Evolutionary conservation across 2,329 filamentous ascomycete genomes (phyloP), one percentile per base, ranked within the genome.

Genomic region (Fusarium avenaceum): DNA sequence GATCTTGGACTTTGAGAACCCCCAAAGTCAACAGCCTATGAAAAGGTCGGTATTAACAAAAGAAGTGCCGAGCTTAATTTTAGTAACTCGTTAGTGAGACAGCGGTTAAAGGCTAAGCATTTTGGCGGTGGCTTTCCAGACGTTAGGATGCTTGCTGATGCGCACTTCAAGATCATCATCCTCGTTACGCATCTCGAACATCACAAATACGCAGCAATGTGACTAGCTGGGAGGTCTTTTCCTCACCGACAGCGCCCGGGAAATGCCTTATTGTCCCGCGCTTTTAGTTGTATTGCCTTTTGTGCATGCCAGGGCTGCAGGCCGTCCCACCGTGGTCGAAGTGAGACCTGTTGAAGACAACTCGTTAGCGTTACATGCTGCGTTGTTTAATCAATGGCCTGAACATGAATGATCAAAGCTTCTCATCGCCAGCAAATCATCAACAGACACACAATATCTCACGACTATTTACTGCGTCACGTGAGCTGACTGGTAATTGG

Each of bases 401-500:
- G 44, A 46, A 46, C 55, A 61, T 10, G 17, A 38, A 38, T n/a
- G 17, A 38, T 44, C 35, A 65, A 65, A 51, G 40, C 61, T 64
- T 50, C 35, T 38, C 11, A 3, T 39, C 35, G 32, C 28, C 35
- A 51, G 49, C 62, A 64, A 67, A 69, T 69, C 63, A 70, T 42
- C 39, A 38, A 35, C 26, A 63, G 43, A 68, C 58, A 68, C 67
- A 70, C 59, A 40, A 24, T 53, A 50, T n/a, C 17, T n/a, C 35
- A 57, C 38, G 33, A 55, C 38, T 42, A 28, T 51, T 15, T 4
- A 40, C 26, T 32, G 19, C 22, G 39, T 70, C 67, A 70, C 67
- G 67, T 70, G 65, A 61, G 59, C 59, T 62, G 43, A 55, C 51
- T 51, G 28, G 40, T 28, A 54, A 39, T 49, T 67, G 67, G 51